A percentile compares a stretch with the other conserved stretches of the same genome.
Evolutionary conservation across 2,329 filamentous ascomycete species (phyloP).

Genomic region (Hirsutella thompsonii): DNA sequence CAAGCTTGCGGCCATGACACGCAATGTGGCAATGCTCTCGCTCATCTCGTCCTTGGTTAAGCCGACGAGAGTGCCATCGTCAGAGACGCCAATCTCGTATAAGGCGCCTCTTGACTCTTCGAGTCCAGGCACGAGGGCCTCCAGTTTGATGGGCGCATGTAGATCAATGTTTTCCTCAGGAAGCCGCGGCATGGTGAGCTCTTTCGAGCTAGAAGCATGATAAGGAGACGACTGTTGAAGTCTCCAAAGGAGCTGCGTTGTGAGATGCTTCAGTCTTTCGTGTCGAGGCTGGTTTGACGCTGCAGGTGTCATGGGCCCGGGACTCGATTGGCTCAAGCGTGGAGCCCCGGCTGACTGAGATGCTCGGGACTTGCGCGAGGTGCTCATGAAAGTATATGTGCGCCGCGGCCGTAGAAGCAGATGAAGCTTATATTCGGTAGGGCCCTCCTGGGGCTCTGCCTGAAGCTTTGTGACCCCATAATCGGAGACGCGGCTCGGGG

Average conservation of each 20-base stretch:
- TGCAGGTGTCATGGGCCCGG: constrained; percentile 17
- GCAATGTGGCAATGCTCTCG: constrained; percentile 75
- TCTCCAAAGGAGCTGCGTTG: constrained; percentile 89
- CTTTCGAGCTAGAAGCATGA: constrained; percentile 66
- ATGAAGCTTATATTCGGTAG: constrained; percentile 94
- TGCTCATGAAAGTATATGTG: constrained; percentile 60
- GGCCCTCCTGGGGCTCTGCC: constrained; percentile 85
- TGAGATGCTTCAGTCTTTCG: constrained; percentile 77
- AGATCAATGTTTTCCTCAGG: constrained; percentile 47
- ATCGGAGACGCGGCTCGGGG: constrained; percentile 36
- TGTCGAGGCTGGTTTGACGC: constrained; percentile 60
- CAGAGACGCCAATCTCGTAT: constrained; percentile 93
- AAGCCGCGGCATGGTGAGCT: constrained; percentile 61
- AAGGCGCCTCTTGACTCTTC: constrained; percentile 88
- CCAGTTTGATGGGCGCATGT: constrained; percentile 31
- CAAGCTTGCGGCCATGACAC: constrained; percentile 83
- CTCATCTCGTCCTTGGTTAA: constrained; percentile 83
- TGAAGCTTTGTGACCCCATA: constrained; percentile 65
- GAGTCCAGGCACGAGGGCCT: constrained; percentile 59
- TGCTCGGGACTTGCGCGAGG: constrained; percentile 16
- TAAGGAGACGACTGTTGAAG: constrained; percentile 90
- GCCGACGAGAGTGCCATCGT: constrained; percentile 84
- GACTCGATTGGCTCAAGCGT: constrained; percentile 5
- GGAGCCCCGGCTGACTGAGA: constrained; percentile 3
- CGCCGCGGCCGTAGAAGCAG: constrained; percentile 69